These are phyloP conservation scores for Phialophora chinensis DNA, from an alignment of 2,329 filamentous ascomycete species.

Conservation along the genomic window DNA sequence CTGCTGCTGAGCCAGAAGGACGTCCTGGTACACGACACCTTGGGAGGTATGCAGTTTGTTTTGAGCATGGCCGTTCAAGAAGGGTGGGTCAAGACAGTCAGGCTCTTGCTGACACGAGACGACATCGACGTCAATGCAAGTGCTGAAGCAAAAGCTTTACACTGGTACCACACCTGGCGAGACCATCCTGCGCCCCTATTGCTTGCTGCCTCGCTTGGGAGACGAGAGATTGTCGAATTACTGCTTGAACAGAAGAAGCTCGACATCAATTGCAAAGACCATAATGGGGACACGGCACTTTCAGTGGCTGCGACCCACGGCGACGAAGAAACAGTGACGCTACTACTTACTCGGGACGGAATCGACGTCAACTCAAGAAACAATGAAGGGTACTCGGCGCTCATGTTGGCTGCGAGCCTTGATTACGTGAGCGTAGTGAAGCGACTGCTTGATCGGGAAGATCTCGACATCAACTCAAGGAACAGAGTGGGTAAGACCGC, in stretches of 20 bases:
- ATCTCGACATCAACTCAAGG: neutral
- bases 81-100: neutral
- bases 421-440: neutral
- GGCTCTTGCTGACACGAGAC: neutral
- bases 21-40: neutral
- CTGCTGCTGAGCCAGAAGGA: neutral
- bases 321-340: neutral
- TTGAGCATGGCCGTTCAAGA: neutral
- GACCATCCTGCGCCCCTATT: too few species aligned
- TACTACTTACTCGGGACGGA: neutral
- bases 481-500: neutral
- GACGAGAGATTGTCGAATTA: neutral
- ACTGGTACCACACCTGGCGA: too few species aligned
- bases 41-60: neutral
- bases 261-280: neutral
- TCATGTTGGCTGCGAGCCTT: neutral
- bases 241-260: neutral
- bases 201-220: neutral
- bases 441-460: neutral
- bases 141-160: too few species aligned
- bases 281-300: neutral
- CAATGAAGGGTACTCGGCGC: too few species aligned
- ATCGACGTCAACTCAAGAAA: neutral
- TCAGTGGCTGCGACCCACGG: neutral
- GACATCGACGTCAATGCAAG: neutral